Conservation (phyloP, 805 yeast species). For the Blastobotrys chiropterorum region DNA sequence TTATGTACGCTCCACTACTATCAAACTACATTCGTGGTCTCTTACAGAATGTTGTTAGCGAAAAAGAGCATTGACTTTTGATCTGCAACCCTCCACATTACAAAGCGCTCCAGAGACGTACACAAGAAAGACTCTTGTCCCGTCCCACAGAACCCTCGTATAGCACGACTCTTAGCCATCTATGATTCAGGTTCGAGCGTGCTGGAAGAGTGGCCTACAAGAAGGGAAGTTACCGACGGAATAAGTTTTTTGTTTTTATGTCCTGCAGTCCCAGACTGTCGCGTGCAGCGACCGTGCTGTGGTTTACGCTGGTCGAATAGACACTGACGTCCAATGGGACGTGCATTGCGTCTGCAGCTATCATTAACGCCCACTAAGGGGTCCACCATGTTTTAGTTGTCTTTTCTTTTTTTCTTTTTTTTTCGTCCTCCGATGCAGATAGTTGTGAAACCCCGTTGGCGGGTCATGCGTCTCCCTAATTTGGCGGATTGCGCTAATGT, state of each 20-base stretch:
- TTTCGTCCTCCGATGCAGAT: no score
- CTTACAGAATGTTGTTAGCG: constrained; percentile 9
- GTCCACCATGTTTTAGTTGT: no score
- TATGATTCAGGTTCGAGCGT: neutral
- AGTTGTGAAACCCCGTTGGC: no score
- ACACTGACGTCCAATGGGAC: no score
- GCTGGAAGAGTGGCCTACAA: neutral
- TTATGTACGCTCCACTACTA: constrained; percentile 11
- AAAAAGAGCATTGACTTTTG: constrained; percentile 4
- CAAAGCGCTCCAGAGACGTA: neutral
- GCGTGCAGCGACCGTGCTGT: neutral
- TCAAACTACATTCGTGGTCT: constrained; percentile 8
- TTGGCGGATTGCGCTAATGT: no score
- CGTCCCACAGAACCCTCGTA: neutral
- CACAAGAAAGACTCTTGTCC: neutral
- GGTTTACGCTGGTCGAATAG: no score
- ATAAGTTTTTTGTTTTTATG: no score
- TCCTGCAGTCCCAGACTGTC: neutral
- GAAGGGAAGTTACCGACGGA: neutral
- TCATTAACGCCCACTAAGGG: no score
- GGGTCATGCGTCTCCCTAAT: no score
- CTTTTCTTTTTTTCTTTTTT: no score
- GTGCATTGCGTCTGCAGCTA: no score
- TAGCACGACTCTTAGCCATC: neutral
- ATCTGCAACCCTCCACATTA: neutral